These are phyloP conservation scores for Fusarium equiseti DNA, from an alignment of 2,329 filamentous ascomycete species.

Conservation along the genomic window DNA sequence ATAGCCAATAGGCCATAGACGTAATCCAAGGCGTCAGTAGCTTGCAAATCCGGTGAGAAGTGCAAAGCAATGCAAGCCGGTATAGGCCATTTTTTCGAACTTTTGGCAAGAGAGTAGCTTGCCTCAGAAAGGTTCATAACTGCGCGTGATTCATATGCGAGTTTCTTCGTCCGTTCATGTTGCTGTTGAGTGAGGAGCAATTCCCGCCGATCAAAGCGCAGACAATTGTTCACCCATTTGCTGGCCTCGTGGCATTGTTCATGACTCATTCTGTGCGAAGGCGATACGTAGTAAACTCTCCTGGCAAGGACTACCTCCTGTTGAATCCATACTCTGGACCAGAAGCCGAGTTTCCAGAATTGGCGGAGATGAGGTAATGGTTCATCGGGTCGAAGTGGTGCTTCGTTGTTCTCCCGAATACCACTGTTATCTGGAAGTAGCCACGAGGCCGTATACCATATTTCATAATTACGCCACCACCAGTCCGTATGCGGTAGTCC, in stretches of 20 bases:
- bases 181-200: too few species aligned
- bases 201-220: too few species aligned
- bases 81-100: too few species aligned
- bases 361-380: accelerated
- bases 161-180: too few species aligned
- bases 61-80: background rate
- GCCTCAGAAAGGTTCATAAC: background rate
- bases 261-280: background rate
- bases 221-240: too few species aligned
- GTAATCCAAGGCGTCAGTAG: background rate
- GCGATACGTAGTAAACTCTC: background rate
- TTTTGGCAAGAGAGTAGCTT: background rate
- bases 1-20: slow-evolving; percentile 6
- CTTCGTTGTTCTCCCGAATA: too few species aligned
- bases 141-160: background rate
- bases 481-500: too few species aligned
- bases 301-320: slow-evolving; percentile 2
- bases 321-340: background rate
- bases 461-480: too few species aligned
- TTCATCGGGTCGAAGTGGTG: too few species aligned
- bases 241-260: too few species aligned
- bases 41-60: background rate
- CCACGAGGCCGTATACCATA: too few species aligned
- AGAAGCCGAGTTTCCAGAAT: background rate
- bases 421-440: too few species aligned